Conservation (phyloP, 306 rosid species). For the Trifolium repens region DNA sequence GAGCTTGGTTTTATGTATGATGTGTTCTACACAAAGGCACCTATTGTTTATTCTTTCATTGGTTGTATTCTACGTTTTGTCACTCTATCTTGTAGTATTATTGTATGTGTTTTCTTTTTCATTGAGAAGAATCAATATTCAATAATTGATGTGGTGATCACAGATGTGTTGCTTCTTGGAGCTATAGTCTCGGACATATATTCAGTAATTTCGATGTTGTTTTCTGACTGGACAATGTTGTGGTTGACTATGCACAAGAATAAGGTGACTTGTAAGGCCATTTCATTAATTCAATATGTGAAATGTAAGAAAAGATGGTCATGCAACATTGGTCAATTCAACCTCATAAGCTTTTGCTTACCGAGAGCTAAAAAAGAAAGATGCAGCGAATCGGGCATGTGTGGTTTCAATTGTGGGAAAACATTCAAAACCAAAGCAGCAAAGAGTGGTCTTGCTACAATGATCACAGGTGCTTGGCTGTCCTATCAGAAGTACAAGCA, state of each 20-base stretch:
- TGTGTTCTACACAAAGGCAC: conserved; percentile 53
- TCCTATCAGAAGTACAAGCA: no score
- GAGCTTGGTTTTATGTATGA: conserved; percentile 64
- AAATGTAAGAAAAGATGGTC: background rate
- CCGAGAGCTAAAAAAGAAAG: background rate
- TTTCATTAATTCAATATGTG: background rate
- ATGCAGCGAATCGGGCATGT: no score
- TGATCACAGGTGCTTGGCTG: no score
- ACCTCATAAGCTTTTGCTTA: background rate
- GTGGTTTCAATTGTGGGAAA: no score
- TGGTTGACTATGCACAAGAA: background rate
- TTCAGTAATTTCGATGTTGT: background rate
- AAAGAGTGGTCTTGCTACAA: no score
- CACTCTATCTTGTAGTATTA: background rate
- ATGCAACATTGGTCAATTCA: background rate
- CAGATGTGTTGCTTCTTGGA: conserved; percentile 43
- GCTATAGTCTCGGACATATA: conserved; percentile 42
- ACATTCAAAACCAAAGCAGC: no score
- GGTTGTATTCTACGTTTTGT: conserved; percentile 37
- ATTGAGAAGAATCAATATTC: conserved; percentile 19
- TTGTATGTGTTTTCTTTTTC: conserved; percentile 6
- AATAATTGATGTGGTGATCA: conserved; percentile 30
- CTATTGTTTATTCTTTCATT: conserved; percentile 4
- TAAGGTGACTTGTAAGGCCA: background rate
- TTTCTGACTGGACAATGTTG: conserved; percentile 45